Percentiles rank a stretch among this genome's conserved stretches.
phyloP scores from a whole-genome alignment of 805 yeast species.

The Yamadazyma takamatsuzukensis region DNA sequence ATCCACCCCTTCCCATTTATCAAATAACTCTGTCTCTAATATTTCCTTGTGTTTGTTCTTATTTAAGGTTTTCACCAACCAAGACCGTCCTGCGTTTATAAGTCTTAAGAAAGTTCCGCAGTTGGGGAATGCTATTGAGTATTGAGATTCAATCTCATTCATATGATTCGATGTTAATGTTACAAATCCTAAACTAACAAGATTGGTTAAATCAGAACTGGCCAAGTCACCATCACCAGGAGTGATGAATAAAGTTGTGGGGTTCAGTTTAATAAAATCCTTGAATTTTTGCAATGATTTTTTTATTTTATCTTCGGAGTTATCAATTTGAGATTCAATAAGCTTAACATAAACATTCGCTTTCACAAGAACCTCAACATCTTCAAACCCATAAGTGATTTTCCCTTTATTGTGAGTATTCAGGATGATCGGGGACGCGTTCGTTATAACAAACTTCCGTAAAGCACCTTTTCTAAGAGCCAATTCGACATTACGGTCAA shows the following conservation, averaged over 20 bases:
- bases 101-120: conserved; percentile 48
- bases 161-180: conserved; percentile 44
- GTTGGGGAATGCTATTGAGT: conserved; percentile 46
- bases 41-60: conserved; percentile 39
- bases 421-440: conserved; percentile 44
- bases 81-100: conserved; percentile 40
- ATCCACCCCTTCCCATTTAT: conserved; percentile 43
- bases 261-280: conserved; percentile 18
- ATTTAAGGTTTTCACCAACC: conserved; percentile 39
- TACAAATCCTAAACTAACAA: conserved; percentile 41
- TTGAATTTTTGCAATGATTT: conserved; percentile 19
- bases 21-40: conserved; percentile 37
- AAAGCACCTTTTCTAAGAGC: conserved; percentile 34
- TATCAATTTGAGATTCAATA: conserved; percentile 13
- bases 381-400: conserved; percentile 41
- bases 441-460: conserved; percentile 38
- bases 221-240: conserved; percentile 18
- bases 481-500: conserved; percentile 43
- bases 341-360: conserved; percentile 18
- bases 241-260: conserved; percentile 25
- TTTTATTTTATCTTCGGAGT: conserved; percentile 10
- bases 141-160: conserved; percentile 37
- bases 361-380: conserved; percentile 34
- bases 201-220: conserved; percentile 21
- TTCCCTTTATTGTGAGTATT: conserved; percentile 31